Conservation (phyloP, 495 filamentous ascomycete genomes). For the Pyrenula aspistea region DNA sequence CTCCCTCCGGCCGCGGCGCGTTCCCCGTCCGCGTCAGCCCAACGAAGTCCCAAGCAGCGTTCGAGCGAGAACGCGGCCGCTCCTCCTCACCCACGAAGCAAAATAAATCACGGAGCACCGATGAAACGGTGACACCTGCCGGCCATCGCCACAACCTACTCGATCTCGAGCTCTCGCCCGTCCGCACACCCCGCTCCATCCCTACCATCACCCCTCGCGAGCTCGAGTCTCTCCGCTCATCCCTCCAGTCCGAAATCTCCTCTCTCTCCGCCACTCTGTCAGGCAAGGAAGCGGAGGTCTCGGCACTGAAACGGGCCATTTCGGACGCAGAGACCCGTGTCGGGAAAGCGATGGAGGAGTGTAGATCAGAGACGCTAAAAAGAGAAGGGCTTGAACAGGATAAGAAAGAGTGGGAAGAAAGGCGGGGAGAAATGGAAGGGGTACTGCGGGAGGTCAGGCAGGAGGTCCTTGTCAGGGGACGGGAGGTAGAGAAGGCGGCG, state of each 20-base stretch:
- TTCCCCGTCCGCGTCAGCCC: slow-evolving; percentile 23
- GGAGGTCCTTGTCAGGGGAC: slow-evolving; percentile 65
- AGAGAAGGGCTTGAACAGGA: slow-evolving; percentile 65
- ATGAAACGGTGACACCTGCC: background rate
- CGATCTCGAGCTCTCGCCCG: slow-evolving; percentile 85
- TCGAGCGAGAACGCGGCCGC: background rate
- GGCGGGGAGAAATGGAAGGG: slow-evolving; percentile 72
- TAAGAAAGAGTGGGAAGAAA: slow-evolving; percentile 69
- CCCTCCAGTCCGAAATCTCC: slow-evolving; percentile 79
- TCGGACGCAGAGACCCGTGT: slow-evolving; percentile 84
- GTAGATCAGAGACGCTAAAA: slow-evolving; percentile 57
- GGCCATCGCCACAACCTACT: slow-evolving; percentile 46
- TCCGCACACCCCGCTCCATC: slow-evolving; percentile 81
- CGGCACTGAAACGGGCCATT: slow-evolving; percentile 72
- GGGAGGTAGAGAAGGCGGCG: slow-evolving; percentile 61
- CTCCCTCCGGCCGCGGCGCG: slow-evolving; percentile 26
- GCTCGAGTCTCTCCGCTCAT: slow-evolving; percentile 80
- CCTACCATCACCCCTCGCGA: slow-evolving; percentile 86
- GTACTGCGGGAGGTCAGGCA: slow-evolving; percentile 68
- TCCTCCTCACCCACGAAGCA: slow-evolving; percentile 2
- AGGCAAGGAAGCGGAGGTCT: slow-evolving; percentile 83
- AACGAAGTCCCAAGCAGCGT: slow-evolving; percentile 9
- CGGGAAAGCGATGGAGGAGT: slow-evolving; percentile 67
- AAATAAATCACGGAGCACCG: too few species aligned
- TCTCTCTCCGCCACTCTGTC: slow-evolving; percentile 78